Conservation (phyloP, 495 filamentous ascomycete genomes). For the Aspergillus nanangensis region DNA sequence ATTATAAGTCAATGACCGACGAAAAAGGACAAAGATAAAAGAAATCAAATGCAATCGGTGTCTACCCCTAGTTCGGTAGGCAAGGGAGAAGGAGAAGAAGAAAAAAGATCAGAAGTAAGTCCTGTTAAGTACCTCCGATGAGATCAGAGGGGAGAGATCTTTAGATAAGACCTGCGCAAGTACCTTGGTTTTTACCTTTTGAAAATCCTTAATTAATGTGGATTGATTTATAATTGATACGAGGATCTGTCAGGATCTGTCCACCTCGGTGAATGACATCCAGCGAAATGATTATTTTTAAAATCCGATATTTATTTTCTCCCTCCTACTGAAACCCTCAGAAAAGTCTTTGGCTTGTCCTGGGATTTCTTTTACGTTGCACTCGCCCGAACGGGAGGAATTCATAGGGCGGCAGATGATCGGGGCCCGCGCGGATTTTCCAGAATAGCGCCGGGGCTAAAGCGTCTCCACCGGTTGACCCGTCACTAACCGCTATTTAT, state of each 20-base stretch:
- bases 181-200: too few species aligned
- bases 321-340: not conserved
- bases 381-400: not conserved
- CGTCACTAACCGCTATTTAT: not conserved
- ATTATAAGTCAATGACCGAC: too few species aligned
- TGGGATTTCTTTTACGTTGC: slow-evolving; percentile 2
- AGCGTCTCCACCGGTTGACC: not conserved
- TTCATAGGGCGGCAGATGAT: not conserved
- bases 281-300: not conserved
- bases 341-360: not conserved
- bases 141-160: not conserved
- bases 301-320: not conserved
- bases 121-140: not conserved
- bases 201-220: too few species aligned
- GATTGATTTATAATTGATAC: too few species aligned
- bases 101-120: not conserved
- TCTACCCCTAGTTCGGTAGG: too few species aligned
- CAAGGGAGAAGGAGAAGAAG: not conserved
- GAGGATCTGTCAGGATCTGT: too few species aligned
- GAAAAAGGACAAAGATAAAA: too few species aligned
- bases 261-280: too few species aligned
- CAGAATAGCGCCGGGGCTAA: slow-evolving; percentile 1
- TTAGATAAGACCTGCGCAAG: not conserved
- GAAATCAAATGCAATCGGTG: too few species aligned
- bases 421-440: too few species aligned